phyloP scores from a whole-genome alignment of 495 filamentous ascomycete genomes.

The Astrocystis sublimbata region DNA sequence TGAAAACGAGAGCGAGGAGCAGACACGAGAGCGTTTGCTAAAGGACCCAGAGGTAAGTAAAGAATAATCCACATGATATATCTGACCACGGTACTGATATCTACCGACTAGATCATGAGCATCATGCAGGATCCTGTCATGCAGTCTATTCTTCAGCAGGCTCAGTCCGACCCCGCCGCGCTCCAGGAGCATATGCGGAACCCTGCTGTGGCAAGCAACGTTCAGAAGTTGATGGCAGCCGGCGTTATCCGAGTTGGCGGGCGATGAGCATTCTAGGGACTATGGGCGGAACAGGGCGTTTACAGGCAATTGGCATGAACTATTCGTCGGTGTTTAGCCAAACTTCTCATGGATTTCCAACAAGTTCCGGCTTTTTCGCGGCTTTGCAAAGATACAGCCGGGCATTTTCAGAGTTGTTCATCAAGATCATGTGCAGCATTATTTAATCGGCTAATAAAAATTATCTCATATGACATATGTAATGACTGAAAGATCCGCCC shows the following conservation, averaged over 20 bases:
- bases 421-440: not conserved
- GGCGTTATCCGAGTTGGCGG: slow-evolving; percentile 83
- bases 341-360: slow-evolving; percentile 1
- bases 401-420: slow-evolving; percentile 1
- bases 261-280: slow-evolving; percentile 43
- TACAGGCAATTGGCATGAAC: slow-evolving; percentile 7
- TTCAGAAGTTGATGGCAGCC: slow-evolving; percentile 88
- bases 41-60: slow-evolving; percentile 84
- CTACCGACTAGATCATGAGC: slow-evolving; percentile 65
- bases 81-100: slow-evolving; percentile 33
- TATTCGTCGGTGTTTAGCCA: slow-evolving; percentile 1
- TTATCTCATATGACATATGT: slow-evolving; percentile 12
- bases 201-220: slow-evolving; percentile 74
- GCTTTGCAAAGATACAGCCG: slow-evolving; percentile 8
- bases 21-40: slow-evolving; percentile 89
- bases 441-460: slow-evolving; percentile 9
- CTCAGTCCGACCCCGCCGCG: slow-evolving; percentile 88
- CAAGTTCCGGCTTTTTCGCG: not conserved
- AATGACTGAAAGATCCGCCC: not conserved
- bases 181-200: slow-evolving; percentile 98
- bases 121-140: slow-evolving; percentile 96
- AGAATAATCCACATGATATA: not conserved
- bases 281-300: slow-evolving; percentile 10
- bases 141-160: slow-evolving; percentile 96
- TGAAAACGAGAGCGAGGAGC: slow-evolving; percentile 94